Evolutionary conservation across 805 yeast species (phyloP).

Genomic region (Isabelozyma rhagii): DNA sequence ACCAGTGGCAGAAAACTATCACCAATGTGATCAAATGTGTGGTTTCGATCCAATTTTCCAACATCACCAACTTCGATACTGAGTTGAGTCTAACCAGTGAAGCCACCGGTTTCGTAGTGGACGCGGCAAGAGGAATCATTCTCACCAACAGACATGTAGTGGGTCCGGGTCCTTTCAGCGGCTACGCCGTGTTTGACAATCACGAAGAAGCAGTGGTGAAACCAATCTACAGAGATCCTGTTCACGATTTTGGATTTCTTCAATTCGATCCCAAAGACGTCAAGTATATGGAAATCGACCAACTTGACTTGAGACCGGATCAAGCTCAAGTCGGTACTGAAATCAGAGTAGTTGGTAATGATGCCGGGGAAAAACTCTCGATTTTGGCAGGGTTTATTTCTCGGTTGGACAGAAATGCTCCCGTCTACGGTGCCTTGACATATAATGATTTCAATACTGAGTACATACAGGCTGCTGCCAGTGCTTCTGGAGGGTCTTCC

Average conservation of each 20-base stretch:
- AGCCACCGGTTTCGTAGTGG: conserved; percentile 96
- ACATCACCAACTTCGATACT: conserved; percentile 82
- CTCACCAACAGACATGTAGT: conserved; percentile 93
- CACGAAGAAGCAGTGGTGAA: conserved; percentile 88
- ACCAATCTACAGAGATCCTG: conserved; percentile 89
- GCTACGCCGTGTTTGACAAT: conserved; percentile 88
- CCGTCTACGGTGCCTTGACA: conserved; percentile 84
- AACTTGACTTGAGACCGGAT: conserved; percentile 71
- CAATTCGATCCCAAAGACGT: conserved; percentile 69
- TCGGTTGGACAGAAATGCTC: conserved; percentile 89
- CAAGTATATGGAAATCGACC: conserved; percentile 69
- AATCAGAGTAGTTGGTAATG: conserved; percentile 93
- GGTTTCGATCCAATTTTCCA: conserved; percentile 85
- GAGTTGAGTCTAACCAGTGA: conserved; percentile 78
- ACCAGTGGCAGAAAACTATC: conserved; percentile 74
- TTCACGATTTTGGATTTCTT: conserved; percentile 91
- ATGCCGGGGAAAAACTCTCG: conserved; percentile 90
- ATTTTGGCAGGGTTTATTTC: conserved; percentile 84
- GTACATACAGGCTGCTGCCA: conserved; percentile 93
- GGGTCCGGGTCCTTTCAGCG: conserved; percentile 91
- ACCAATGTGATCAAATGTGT: conserved; percentile 80
- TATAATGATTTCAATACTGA: conserved; percentile 93
- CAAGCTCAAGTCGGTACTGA: conserved; percentile 89
- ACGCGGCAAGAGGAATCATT: conserved; percentile 74
- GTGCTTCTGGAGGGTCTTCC: conserved; percentile 93